Evolutionary conservation across 352 stramenopile genomes (phyloP), one percentile per base, ranked within the genome.

Genomic region (Pythium pyrilobum): DNA sequence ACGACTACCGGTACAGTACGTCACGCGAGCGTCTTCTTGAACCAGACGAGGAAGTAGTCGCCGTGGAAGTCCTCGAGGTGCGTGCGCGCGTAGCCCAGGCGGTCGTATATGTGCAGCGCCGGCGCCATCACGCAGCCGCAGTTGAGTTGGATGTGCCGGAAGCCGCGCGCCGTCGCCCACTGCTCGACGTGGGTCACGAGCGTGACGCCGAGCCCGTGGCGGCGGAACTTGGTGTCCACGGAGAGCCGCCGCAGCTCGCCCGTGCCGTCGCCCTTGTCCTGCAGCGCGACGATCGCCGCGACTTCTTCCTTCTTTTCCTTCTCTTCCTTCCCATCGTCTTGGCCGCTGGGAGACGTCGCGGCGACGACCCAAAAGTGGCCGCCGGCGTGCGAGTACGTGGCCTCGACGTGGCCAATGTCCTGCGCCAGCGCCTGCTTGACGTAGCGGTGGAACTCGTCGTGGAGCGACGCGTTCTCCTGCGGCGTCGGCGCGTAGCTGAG

Each of bases 201-300:
- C 9, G 53, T 44, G 11, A 47, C 59, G 1, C 67, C 69, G 12
- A 85, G 40, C n/a, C 69, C 66, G 23, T 63, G 63, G n/a, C 69
- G 61, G 15, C 62, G 66, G 20, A 63, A 57, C 21, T 55, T 51
- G n/a, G 50, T n/a, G 41, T 64, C 59, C 15, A 81, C 71, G 0
- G 71, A 74, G 59, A 84, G 64, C 38, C 73, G 69, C 2, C 73
- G 64, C 40, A 79, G 43, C 33, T 75, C 63, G 13, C 56, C 64
- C 29, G 64, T 44, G 5, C 43, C 40, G 12, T 69, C 40, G 1
- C 7, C 18, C 27, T 70, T 75, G 31, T 24, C n/a, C 51, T 73
- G 53, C 12, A 73, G 40, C 0, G 52, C 69, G 2, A 72, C 59
- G 39, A 67, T 77, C 5, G 62, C 62, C 4, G 59, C 62, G 7